Conservation (phyloP, 148 eudicot genomes). For the Rhododendron ovatum region DNA sequence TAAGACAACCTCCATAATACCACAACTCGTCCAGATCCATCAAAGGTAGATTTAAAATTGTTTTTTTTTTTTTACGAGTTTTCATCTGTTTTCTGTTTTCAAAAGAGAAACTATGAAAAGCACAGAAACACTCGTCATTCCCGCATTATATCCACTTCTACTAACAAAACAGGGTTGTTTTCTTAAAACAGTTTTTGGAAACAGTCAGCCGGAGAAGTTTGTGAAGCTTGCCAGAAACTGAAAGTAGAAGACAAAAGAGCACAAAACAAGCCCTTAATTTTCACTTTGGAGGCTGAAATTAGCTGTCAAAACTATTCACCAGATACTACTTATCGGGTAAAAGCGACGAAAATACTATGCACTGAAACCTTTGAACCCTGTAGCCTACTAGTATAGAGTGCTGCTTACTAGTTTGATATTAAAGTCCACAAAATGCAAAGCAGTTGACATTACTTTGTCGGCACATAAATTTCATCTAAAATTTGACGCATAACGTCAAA, state of each 20-base stretch:
- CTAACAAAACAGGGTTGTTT: background rate
- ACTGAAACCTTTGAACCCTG: background rate
- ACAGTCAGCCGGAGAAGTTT: background rate
- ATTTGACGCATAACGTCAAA: too few relatives aligned
- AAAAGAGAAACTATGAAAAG: background rate
- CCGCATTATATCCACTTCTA: background rate
- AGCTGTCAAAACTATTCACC: background rate
- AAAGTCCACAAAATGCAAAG: background rate
- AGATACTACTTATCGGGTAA: background rate
- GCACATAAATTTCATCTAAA: too few relatives aligned
- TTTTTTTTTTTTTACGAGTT: background rate
- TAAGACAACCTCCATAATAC: background rate
- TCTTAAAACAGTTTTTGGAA: background rate
- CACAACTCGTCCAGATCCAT: background rate
- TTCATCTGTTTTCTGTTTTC: background rate
- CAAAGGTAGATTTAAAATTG: background rate
- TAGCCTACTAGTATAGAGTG: background rate
- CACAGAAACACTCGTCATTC: background rate
- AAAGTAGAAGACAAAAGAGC: background rate
- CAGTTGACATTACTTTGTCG: background rate
- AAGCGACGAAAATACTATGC: background rate
- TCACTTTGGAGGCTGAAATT: background rate
- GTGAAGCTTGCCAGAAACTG: background rate
- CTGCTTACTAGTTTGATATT: background rate
- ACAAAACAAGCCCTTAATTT: background rate